Evolutionary conservation across 176 grass and related monocot genomes (phyloP), one percentile per base, ranked within the genome.

Genomic region (Eragrostis curvula): DNA sequence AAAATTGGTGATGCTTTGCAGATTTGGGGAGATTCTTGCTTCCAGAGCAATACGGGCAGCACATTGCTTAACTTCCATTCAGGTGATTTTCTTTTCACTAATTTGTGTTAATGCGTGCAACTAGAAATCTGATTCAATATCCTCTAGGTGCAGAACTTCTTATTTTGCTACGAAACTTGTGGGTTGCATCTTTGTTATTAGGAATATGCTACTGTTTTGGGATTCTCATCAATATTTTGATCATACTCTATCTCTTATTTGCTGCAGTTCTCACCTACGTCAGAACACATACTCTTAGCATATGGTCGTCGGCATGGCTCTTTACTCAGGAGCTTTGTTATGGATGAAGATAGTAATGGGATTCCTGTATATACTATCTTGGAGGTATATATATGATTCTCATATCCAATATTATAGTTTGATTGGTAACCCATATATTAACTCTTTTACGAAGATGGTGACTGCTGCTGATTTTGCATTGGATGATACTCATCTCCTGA

Each of bases 41-140:
- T 99, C 97, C 41, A 96, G 91, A 74, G 97, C 93, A 70, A 94
- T 99, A 73, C 88, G 97, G 71, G 93, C 97, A 46, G 97, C 97
- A 36, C 97, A 99, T 96, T 99, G 97, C 83, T 90, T 99, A 85
- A 99, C 97, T 43, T 99, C 97, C 68, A 99, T 99, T 89, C 97
- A 99, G 94, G 97, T 97, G 83, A 74, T 65, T 81, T 71, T 68
- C 42, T 56, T 74, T 74, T 82, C 25, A 48, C 65, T 63, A 64
- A 20, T 70, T 56, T 77, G n/a, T 91, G 59, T 72, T 39, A 15
- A 3, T 47, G 14, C 45, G 29, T 80, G 58, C 23, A 57, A 2
- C 15, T 18, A 58, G 49, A 66, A 56, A 30, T 4, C 7, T 68
- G 10, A 49, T 61, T 48, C 68, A 6, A 63, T 29, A 63, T 71